Conservation (phyloP, 1,139 yeast species). For the Hyphopichia wangnamkhiaoensis region DNA sequence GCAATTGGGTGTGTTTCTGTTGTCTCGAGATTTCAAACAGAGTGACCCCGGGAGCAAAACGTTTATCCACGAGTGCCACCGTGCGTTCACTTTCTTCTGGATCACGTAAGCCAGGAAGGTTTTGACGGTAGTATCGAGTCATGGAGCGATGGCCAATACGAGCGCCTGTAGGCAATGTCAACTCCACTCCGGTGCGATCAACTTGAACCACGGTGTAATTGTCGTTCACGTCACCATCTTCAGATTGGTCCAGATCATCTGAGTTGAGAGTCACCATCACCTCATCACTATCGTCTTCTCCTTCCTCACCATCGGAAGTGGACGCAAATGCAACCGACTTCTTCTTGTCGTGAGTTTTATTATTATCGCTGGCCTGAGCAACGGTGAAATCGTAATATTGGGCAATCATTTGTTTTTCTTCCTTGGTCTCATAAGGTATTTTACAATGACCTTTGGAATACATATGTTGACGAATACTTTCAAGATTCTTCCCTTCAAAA, state of each 20-base stretch:
- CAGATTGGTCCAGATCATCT: slow-evolving; percentile 26
- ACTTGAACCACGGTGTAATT: slow-evolving; percentile 36
- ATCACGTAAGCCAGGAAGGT: slow-evolving; percentile 26
- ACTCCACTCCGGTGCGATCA: slow-evolving; percentile 42
- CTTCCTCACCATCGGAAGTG: slow-evolving; percentile 9
- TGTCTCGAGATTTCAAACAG: slow-evolving; percentile 31
- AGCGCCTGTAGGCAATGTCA: slow-evolving; percentile 50
- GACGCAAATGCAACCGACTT: slow-evolving; percentile 23
- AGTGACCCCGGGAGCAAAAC: slow-evolving; percentile 43
- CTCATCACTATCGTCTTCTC: slow-evolving; percentile 15
- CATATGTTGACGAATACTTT: slow-evolving; percentile 55
- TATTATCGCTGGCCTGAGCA: slow-evolving; percentile 15
- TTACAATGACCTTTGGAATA: slow-evolving; percentile 54
- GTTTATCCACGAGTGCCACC: slow-evolving; percentile 40
- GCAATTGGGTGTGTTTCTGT: slow-evolving; percentile 31
- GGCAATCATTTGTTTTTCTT: slow-evolving; percentile 39
- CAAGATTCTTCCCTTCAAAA: slow-evolving; percentile 48
- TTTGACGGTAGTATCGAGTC: slow-evolving; percentile 46
- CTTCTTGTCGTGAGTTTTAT: slow-evolving; percentile 17
- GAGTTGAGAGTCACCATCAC: slow-evolving; percentile 20
- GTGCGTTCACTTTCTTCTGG: slow-evolving; percentile 32
- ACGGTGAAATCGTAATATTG: slow-evolving; percentile 45
- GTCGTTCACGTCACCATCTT: slow-evolving; percentile 23
- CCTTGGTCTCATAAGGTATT: slow-evolving; percentile 52
- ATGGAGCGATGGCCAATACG: slow-evolving; percentile 50